Percentiles rank a stretch among this genome's conserved stretches.
phyloP scores from a whole-genome alignment of 148 eudicot species.

The Rhododendron ovatum region DNA sequence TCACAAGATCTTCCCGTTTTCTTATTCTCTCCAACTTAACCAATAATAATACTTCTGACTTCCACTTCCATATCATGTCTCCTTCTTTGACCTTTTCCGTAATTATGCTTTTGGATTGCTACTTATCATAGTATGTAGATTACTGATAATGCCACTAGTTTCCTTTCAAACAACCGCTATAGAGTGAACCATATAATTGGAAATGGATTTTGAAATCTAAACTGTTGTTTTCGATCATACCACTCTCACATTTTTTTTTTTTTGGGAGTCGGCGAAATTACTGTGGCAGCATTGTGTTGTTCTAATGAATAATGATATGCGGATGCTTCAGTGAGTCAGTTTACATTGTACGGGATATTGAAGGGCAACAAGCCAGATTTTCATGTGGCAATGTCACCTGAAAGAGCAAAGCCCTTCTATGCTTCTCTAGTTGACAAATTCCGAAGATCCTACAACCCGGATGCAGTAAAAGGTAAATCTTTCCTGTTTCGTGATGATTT shows the following conservation, averaged over 20 bases:
- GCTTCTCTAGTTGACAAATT: conserved; percentile 76
- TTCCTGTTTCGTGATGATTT: background rate
- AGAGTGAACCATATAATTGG: background rate
- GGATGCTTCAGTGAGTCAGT: conserved; percentile 82
- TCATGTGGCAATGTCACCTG: conserved; percentile 98
- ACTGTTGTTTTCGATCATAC: background rate
- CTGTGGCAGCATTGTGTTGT: background rate
- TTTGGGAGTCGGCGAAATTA: background rate
- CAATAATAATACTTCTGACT: background rate
- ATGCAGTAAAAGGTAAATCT: conserved; percentile 63
- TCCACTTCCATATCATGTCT: background rate
- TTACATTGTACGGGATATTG: conserved; percentile 85
- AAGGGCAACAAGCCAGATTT: conserved; percentile 99
- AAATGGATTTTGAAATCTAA: background rate
- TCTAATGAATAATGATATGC: conserved; percentile 18
- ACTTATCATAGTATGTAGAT: background rate
- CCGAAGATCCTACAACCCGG: conserved; percentile 53
- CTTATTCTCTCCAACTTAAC: background rate
- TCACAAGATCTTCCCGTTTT: background rate
- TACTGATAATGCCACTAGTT: background rate
- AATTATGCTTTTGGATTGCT: background rate
- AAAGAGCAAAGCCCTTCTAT: conserved; percentile 73
- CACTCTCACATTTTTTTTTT: background rate
- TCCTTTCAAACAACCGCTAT: background rate
- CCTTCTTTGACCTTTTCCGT: background rate